Evolutionary conservation across 2,329 filamentous ascomycete genomes (phyloP).

Genomic region (Zasmidium citrigriseum): DNA sequence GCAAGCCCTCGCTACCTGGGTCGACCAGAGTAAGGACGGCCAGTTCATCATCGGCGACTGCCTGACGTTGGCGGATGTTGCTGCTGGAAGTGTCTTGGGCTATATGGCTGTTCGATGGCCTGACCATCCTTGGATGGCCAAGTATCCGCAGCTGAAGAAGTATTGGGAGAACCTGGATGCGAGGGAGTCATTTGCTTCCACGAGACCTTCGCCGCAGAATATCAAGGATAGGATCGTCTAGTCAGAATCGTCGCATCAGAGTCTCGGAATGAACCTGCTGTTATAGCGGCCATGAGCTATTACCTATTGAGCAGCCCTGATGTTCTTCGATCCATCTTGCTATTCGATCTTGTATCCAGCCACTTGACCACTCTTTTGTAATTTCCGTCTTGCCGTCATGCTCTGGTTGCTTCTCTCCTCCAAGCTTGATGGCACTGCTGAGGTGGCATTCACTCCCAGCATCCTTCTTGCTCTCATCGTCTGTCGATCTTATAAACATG

Average conservation of each 20-base stretch:
- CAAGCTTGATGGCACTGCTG: constrained; percentile 24
- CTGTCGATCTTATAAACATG: constrained; percentile 8
- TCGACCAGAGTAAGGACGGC: constrained; percentile 24
- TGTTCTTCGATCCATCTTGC: constrained; percentile 5
- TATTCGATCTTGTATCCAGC: constrained; percentile 21
- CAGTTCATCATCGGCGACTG: constrained; percentile 35
- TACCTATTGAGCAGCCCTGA: background rate
- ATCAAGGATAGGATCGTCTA: constrained; percentile 40
- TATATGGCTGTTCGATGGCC: constrained; percentile 37
- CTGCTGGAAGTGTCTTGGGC: constrained; percentile 36
- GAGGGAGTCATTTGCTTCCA: constrained; percentile 42
- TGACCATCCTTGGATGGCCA: constrained; percentile 36
- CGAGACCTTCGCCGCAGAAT: constrained; percentile 35
- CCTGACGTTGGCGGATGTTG: constrained; percentile 40
- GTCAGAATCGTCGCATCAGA: too few species aligned
- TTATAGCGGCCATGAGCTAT: background rate
- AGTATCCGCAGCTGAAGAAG: constrained; percentile 41
- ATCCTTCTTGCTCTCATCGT: background rate
- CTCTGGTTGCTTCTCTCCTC: constrained; percentile 9
- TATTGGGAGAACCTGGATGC: constrained; percentile 49
- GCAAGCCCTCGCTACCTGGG: constrained; percentile 34
- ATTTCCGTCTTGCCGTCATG: constrained; percentile 1
- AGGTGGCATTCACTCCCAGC: constrained; percentile 21
- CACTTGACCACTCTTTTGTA: constrained; percentile 13
- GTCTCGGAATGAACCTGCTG: too few species aligned